A percentile compares a stretch with the other conserved stretches of the same genome.
These are phyloP conservation scores for Calocybe gangraenosa DNA, from an alignment of 768 basidiomycete species.

Conservation along the genomic window DNA sequence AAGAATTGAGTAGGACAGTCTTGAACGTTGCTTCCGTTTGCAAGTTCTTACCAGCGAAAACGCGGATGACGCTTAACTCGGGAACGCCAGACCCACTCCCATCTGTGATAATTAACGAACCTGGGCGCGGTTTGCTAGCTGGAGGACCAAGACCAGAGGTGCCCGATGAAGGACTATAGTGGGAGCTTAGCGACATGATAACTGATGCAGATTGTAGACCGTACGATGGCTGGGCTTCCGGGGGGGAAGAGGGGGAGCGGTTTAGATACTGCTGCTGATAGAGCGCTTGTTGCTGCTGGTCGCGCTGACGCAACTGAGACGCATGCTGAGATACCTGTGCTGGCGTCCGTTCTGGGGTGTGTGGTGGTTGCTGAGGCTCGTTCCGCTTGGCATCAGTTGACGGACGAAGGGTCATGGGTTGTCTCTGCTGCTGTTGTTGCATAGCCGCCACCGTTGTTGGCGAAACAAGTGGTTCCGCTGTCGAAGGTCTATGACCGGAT, in stretches of 20 bases:
- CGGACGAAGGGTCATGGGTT: conserved; percentile 21
- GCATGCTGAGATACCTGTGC: conserved; percentile 58
- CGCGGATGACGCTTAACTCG: conserved; percentile 89
- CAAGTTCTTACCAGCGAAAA: conserved; percentile 89
- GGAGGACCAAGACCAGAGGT: conserved; percentile 49
- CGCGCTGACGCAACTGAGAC: conserved; percentile 76
- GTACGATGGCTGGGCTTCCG: conserved; percentile 70
- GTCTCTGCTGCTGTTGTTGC: conserved; percentile 46
- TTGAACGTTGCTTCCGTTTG: conserved; percentile 98
- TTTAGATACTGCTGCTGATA: conserved; percentile 90
- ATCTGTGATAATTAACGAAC: conserved; percentile 69
- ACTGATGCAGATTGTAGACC: conserved; percentile 74
- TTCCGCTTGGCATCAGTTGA: conserved; percentile 26
- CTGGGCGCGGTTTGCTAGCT: conserved; percentile 60
- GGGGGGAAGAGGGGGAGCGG: conserved; percentile 75
- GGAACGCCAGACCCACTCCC: conserved; percentile 61
- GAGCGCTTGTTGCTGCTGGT: conserved; percentile 82
- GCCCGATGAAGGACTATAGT: conserved; percentile 26
- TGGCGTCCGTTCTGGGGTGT: conserved; percentile 24
- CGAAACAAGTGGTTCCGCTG: conserved; percentile 37
- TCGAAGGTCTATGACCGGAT: conserved; percentile 41
- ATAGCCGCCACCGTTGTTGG: conserved; percentile 50
- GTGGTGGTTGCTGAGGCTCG: conserved; percentile 21
- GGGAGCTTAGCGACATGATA: conserved; percentile 44
- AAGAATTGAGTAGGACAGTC: conserved; percentile 87